Percentiles rank a stretch among this genome's conserved stretches.
Conservation (phyloP, 495 filamentous ascomycete genomes). For the Filosporella fistucella region DNA sequence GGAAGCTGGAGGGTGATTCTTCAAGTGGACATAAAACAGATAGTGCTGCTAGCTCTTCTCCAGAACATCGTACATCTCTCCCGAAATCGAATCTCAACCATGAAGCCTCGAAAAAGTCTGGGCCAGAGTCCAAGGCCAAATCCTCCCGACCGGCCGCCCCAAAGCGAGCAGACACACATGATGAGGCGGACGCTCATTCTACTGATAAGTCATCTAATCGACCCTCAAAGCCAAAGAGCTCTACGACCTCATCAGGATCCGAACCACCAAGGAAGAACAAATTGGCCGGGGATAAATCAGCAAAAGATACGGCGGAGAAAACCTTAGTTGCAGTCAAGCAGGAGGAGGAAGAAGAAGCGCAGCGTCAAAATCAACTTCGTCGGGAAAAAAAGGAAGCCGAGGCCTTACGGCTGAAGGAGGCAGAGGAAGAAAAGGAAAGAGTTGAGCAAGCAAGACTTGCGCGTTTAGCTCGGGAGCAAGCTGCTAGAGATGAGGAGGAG, state of each 20-base stretch:
- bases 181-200: neutral
- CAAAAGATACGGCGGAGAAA: constrained; percentile 14
- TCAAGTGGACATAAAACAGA: constrained; percentile 10
- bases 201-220: constrained; percentile 9
- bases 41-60: constrained; percentile 19
- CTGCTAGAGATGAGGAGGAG: constrained; percentile 32
- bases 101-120: constrained; percentile 16
- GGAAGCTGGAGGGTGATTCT: constrained; percentile 36
- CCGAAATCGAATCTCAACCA: constrained; percentile 10
- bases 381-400: constrained; percentile 39
- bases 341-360: constrained; percentile 35
- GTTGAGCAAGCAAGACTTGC: constrained; percentile 26
- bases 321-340: constrained; percentile 22
- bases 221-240: constrained; percentile 1
- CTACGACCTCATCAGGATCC: neutral
- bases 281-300: constrained; percentile 1
- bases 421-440: constrained; percentile 25
- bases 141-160: constrained; percentile 5
- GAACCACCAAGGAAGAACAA: constrained; percentile 10
- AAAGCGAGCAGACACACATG: no score
- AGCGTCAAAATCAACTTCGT: constrained; percentile 32
- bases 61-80: constrained; percentile 16
- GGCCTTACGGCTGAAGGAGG: constrained; percentile 38
- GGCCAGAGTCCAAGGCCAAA: constrained; percentile 11
- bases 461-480: constrained; percentile 43